Evolutionary conservation across 805 yeast genomes (phyloP).

Genomic region (Sugiyamaella floridensis): DNA sequence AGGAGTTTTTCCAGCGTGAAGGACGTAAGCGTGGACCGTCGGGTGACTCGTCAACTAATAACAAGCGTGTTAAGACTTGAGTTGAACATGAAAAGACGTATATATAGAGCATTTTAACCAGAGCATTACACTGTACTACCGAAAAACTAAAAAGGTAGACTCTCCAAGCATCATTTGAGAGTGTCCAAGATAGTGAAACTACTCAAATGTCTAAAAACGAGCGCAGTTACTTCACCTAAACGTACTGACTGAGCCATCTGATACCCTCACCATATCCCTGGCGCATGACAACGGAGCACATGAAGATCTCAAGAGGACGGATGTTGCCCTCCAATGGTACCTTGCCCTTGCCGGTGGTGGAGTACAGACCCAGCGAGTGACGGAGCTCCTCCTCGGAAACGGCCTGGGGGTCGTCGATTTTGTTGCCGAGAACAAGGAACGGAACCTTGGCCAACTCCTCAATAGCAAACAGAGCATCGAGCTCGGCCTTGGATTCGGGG

Average conservation of each 20-base stretch:
- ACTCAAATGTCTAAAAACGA: neutral
- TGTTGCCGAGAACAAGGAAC: constrained; percentile 89
- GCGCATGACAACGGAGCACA: constrained; percentile 98
- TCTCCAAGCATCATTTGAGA: neutral
- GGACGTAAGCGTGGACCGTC: constrained; percentile 1
- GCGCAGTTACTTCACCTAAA: constrained; percentile 37
- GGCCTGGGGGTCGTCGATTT: constrained; percentile 90
- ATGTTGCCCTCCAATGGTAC: constrained; percentile 56
- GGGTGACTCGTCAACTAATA: constrained; percentile 62
- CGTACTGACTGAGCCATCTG: constrained; percentile 96
- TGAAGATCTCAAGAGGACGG: constrained; percentile 92
- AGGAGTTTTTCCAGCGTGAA: constrained; percentile 45
- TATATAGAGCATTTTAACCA: neutral
- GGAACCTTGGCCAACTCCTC: constrained; percentile 89
- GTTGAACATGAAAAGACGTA: constrained; percentile 23
- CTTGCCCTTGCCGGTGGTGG: constrained; percentile 85
- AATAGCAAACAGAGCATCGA: constrained; percentile 86
- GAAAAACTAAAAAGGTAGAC: neutral
- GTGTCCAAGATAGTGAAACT: neutral
- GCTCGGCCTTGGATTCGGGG: constrained; percentile 88
- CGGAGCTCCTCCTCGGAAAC: constrained; percentile 92
- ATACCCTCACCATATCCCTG: constrained; percentile 98
- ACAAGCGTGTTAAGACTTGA: constrained; percentile 79
- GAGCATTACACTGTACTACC: neutral
- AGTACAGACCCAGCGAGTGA: constrained; percentile 77